Evolutionary conservation across 371 early-diverging fungal genomes (phyloP).

Genomic region (Rhizopus delemar): DNA sequence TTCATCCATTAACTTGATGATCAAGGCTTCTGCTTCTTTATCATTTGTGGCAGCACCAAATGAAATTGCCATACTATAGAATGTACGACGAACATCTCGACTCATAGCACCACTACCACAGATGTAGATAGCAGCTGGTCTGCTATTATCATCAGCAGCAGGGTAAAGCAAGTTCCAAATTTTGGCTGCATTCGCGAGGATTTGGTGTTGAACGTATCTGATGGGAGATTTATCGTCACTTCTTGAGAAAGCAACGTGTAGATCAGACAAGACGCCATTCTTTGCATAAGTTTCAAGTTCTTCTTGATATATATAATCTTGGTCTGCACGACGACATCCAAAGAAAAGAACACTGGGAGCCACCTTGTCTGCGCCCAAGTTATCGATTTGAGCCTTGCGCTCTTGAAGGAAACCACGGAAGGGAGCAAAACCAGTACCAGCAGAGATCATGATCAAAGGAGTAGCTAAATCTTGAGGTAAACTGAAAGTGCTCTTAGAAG

Average conservation of each 20-base stretch:
- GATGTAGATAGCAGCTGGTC: conserved; percentile 39
- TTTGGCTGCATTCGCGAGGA: conserved; percentile 37
- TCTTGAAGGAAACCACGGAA: conserved; percentile 80
- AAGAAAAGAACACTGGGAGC: conserved; percentile 65
- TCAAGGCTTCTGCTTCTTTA: conserved; percentile 34
- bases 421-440: conserved; percentile 89
- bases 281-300: conserved; percentile 61
- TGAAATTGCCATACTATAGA: conserved; percentile 36
- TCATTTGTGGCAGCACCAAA: conserved; percentile 36
- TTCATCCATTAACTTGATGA: conserved; percentile 31
- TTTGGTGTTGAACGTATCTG: conserved; percentile 49
- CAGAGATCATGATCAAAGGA: conserved; percentile 61
- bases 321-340: conserved; percentile 73
- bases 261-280: conserved; percentile 49
- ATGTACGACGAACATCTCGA: conserved; percentile 47
- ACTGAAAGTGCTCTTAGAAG: conserved; percentile 42
- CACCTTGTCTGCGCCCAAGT: conserved; percentile 22
- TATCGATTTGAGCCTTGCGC: conserved; percentile 31
- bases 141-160: conserved; percentile 10
- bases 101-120: conserved; percentile 53
- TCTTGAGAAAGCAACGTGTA: conserved; percentile 77
- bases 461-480: conserved; percentile 37
- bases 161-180: conserved; percentile 35
- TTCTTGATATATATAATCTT: conserved; percentile 73
- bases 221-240: conserved; percentile 26